Evolutionary conservation across 2,329 filamentous ascomycete genomes (phyloP), one percentile per base, ranked within the genome.

Genomic region (Phialophora tarda): DNA sequence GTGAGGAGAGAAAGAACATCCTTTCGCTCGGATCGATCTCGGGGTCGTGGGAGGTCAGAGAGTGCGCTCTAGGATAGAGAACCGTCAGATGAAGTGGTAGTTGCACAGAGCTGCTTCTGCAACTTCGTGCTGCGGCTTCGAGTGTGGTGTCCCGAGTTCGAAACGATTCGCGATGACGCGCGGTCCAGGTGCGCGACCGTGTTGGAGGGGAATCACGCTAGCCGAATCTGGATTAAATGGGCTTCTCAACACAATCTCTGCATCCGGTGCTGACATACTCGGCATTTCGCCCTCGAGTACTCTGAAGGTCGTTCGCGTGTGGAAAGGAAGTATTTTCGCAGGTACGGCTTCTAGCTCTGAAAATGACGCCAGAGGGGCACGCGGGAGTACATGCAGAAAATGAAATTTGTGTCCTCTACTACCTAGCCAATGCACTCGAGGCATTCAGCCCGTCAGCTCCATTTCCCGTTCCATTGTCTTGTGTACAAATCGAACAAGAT

Each of bases 401-500:
- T 56, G 28, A 41, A 51, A 65, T 63, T 63, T 63, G 60, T 62
- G 41, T 61, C 23, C 63, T 24, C 48, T 28, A 51, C 60, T 68
- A 65, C 50, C 58, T 68, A 66, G 63, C 66, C 66, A 65, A 68
- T 65, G 62, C 62, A 50, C 24, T 30, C 6, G n/a, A 32, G 28
- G 53, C 28, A 61, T 38, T 21, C 50, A 50, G 59, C 48, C 57
- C 48, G 5, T 11, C 21, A 50, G 57, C 57, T 23, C 62, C 62
- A 41, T 21, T 50, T 55, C 26, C 50, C 47, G 23, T 32, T 44
- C 28, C 26, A 32, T 63, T 23, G 24, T 54, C 28, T 48, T 65
- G 63, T 68, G 60, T 68, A 68, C 66, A 65, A 34, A 47, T 68
- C 51, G 56, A 58, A 65, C 66, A 68, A 53, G 47, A 63, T 54